Percentiles rank a stretch among this genome's conserved stretches.
Evolutionary conservation across 805 yeast genomes (phyloP).

Genomic region (Hanseniaspora hatyaiensis): DNA sequence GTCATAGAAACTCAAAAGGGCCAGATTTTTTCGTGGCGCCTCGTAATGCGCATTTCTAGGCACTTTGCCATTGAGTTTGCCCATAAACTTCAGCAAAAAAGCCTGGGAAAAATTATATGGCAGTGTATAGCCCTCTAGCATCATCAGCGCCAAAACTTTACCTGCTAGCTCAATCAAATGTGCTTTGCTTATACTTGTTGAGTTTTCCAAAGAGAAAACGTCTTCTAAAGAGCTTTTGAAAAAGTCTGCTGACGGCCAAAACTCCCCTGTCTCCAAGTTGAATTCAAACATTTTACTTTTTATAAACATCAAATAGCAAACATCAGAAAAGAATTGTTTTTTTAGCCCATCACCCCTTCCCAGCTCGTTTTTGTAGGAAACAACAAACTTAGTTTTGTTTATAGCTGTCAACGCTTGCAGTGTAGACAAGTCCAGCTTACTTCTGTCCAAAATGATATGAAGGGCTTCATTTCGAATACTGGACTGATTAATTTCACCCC

Average conservation of each 20-base stretch:
- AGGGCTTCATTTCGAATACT: background rate
- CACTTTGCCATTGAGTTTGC: background rate
- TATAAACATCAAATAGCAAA: background rate
- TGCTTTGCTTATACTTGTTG: background rate
- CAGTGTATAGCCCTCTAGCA: constrained; percentile 1
- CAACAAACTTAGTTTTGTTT: background rate
- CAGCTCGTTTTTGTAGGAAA: constrained; percentile 3
- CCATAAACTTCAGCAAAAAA: constrained; percentile 4
- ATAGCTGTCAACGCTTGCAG: background rate
- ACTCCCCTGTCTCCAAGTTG: background rate
- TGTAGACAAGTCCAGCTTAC: background rate
- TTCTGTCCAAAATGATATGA: background rate
- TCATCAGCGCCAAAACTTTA: constrained; percentile 3
- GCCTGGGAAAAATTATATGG: constrained; percentile 6
- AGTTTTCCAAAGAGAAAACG: too few relatives aligned
- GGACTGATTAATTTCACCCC: too few relatives aligned
- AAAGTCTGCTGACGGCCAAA: background rate
- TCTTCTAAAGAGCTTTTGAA: background rate
- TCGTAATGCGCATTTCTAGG: background rate
- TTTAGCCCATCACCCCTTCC: constrained; percentile 12
- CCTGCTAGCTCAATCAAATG: constrained; percentile 6
- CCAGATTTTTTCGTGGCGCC: background rate
- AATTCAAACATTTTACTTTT: background rate
- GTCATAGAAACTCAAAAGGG: background rate
- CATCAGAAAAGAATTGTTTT: constrained; percentile 7